These are phyloP conservation scores for Acanthamoeba quina DNA, from an alignment of 208 protist genomes.

Conservation along the genomic window DNA sequence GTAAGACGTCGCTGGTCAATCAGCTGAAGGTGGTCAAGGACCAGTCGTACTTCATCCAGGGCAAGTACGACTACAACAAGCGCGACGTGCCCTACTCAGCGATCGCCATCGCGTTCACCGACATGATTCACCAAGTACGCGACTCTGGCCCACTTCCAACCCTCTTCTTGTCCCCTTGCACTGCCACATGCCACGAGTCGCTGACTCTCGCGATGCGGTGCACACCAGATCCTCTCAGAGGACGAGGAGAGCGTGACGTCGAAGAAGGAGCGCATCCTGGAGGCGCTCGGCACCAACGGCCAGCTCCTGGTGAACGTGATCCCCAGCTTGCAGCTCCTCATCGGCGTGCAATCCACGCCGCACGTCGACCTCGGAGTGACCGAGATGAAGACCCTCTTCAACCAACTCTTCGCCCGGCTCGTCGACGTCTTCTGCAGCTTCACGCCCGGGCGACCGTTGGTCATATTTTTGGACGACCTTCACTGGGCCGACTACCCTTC, in stretches of 20 bases:
- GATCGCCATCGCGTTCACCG: slow-evolving; percentile 39
- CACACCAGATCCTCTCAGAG: slow-evolving; percentile 40
- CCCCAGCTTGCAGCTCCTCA: slow-evolving; percentile 44
- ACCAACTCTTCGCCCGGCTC: slow-evolving; percentile 54
- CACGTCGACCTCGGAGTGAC: slow-evolving; percentile 47
- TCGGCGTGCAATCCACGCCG: slow-evolving; percentile 12
- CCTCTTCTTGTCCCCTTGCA: background rate
- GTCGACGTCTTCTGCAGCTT: slow-evolving; percentile 53
- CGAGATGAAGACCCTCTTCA: slow-evolving; percentile 61
- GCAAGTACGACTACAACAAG: slow-evolving; percentile 74
- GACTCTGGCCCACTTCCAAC: background rate
- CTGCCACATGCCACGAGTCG: background rate
- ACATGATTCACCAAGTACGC: slow-evolving; percentile 56
- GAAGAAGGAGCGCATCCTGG: background rate
- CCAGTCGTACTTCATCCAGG: slow-evolving; percentile 48
- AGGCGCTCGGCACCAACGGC: slow-evolving; percentile 21
- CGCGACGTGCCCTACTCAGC: slow-evolving; percentile 72
- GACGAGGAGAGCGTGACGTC: slow-evolving; percentile 33
- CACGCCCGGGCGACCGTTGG: slow-evolving; percentile 17
- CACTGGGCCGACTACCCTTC: slow-evolving; percentile 68
- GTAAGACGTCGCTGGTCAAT: slow-evolving; percentile 53
- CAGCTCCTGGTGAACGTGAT: slow-evolving; percentile 65
- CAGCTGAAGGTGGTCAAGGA: slow-evolving; percentile 60
- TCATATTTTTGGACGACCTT: slow-evolving; percentile 51
- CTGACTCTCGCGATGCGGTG: background rate